Percentiles rank a stretch among this genome's conserved stretches.
Conservation (phyloP, 1,139 yeast species). For the Debaryomyces robertsiae region DNA sequence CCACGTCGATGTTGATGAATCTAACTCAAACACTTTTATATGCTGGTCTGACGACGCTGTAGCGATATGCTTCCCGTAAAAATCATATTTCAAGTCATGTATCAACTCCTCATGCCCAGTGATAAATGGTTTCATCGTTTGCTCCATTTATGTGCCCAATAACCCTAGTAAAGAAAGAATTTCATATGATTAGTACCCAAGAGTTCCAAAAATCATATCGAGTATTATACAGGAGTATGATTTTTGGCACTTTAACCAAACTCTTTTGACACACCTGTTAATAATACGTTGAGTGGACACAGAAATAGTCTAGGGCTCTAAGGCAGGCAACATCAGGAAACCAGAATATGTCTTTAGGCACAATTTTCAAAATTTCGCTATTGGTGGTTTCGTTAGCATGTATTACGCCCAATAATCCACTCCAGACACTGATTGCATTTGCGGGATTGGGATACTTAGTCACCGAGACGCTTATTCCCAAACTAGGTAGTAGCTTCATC, state of each 20-base stretch:
- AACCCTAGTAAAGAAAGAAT: not conserved
- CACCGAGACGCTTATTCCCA: slow-evolving; percentile 65
- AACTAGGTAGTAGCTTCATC: slow-evolving; percentile 64
- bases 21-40: slow-evolving; percentile 80
- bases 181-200: not conserved
- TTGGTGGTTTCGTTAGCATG: slow-evolving; percentile 23
- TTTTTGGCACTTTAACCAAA: not conserved
- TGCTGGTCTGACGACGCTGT: slow-evolving; percentile 94
- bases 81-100: slow-evolving; percentile 86
- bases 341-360: slow-evolving; percentile 1
- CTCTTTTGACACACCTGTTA: not conserved
- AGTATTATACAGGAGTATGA: slow-evolving; percentile 5
- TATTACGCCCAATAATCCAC: slow-evolving; percentile 36
- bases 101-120: slow-evolving; percentile 92
- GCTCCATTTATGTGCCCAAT: not conserved
- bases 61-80: slow-evolving; percentile 86
- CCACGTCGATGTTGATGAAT: slow-evolving; percentile 63
- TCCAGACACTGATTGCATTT: slow-evolving; percentile 63
- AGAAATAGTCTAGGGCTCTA: no score
- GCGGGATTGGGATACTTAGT: slow-evolving; percentile 64
- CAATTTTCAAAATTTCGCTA: slow-evolving; percentile 13
- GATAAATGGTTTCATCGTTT: slow-evolving; percentile 61
- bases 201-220: not conserved
- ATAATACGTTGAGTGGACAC: no score
- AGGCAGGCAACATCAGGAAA: not conserved